Evolutionary conservation across 768 basidiomycete species (phyloP).

Genomic region (Leccinum variicolor): DNA sequence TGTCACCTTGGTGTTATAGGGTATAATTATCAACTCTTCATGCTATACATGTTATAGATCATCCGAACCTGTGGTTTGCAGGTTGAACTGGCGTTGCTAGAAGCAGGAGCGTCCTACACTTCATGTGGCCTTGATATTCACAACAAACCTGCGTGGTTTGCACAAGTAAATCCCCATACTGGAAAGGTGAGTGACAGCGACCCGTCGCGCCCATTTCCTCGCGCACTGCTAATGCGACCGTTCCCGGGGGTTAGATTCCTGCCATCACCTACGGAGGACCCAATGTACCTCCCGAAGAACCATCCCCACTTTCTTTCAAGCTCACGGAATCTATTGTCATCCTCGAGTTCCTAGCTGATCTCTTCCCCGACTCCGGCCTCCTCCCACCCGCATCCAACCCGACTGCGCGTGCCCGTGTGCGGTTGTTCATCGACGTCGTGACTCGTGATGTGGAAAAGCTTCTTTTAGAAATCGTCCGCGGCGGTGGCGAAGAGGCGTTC

Average conservation of each 20-base stretch:
- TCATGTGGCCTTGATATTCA: constrained; percentile 52
- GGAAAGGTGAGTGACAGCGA: constrained; percentile 45
- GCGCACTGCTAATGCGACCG: too few relatives aligned
- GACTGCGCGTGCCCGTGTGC: background rate
- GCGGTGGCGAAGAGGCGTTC: background rate
- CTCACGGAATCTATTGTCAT: background rate
- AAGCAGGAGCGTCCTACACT: constrained; percentile 46
- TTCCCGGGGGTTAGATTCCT: background rate
- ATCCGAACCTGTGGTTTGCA: constrained; percentile 17
- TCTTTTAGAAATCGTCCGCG: background rate
- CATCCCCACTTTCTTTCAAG: background rate
- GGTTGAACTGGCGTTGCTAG: constrained; percentile 57
- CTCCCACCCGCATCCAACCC: background rate
- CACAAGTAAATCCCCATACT: constrained; percentile 53
- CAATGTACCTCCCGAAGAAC: background rate
- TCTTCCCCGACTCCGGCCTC: background rate
- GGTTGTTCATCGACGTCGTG: background rate
- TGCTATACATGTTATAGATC: too few relatives aligned
- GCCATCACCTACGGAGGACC: background rate
- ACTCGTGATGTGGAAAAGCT: background rate
- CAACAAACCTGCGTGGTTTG: constrained; percentile 69
- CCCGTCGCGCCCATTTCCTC: too few relatives aligned
- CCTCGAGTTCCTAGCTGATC: background rate
- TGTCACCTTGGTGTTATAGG: constrained; percentile 55
- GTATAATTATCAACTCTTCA: constrained; percentile 28